Evolutionary conservation across 2,329 filamentous ascomycete species (phyloP).

Genomic region (Fulvia fulva): DNA sequence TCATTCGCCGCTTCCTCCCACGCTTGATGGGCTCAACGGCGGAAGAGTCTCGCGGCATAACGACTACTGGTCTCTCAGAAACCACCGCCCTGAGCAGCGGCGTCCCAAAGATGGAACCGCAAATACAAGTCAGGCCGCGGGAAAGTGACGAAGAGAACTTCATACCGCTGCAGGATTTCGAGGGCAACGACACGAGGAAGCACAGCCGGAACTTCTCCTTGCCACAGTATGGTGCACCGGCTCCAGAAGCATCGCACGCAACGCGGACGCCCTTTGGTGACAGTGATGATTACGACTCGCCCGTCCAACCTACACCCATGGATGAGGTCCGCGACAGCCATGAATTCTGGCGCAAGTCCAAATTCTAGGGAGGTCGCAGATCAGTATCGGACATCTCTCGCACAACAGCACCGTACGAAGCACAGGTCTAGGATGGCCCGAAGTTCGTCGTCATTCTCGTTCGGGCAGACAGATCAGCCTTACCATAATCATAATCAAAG

Average conservation of each 20-base stretch:
- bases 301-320: not conserved
- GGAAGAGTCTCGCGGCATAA: not conserved
- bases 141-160: slow-evolving; percentile 16
- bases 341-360: not conserved
- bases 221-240: not conserved
- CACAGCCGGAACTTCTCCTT: not conserved
- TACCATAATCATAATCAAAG: not conserved
- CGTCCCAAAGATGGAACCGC: not conserved
- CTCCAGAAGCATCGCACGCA: not conserved
- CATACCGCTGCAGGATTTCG: slow-evolving; percentile 11
- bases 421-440: not conserved
- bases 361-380: not conserved
- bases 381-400: not conserved
- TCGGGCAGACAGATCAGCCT: not conserved
- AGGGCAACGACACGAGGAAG: not conserved
- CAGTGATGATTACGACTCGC: not conserved
- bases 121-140: slow-evolving; percentile 5
- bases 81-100: slow-evolving; percentile 4
- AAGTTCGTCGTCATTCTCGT: not conserved
- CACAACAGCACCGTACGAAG: not conserved
- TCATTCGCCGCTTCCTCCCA: slow-evolving; percentile 13
- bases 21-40: slow-evolving; percentile 13
- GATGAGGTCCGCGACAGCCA: not conserved
- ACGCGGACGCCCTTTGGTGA: not conserved
- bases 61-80: slow-evolving; percentile 5